These are phyloP conservation scores for Huntiella moniliformis DNA, from an alignment of 2,329 filamentous ascomycete species.

Conservation along the genomic window DNA sequence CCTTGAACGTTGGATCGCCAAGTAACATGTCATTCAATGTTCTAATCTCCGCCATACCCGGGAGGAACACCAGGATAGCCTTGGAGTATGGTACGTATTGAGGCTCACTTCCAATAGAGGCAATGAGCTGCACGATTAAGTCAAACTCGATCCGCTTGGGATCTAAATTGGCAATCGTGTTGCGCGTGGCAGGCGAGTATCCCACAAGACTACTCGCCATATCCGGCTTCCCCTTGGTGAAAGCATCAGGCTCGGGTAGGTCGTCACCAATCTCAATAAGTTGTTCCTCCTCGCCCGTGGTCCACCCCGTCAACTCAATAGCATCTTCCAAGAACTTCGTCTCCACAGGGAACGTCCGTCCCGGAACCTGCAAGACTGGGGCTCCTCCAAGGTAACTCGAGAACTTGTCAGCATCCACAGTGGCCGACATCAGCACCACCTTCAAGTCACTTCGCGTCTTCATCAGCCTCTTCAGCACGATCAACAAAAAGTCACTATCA, in stretches of 20 bases:
- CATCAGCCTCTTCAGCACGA: constrained; percentile 74
- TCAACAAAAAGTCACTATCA: constrained; percentile 87
- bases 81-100: constrained; percentile 57
- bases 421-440: constrained; percentile 92
- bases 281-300: constrained; percentile 27
- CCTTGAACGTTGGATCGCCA: constrained; percentile 55
- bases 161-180: constrained; percentile 58
- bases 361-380: constrained; percentile 76
- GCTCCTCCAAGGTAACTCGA: constrained; percentile 74
- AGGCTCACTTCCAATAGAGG: constrained; percentile 52
- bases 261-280: constrained; percentile 25
- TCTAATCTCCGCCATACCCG: constrained; percentile 83
- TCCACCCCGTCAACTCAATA: constrained; percentile 69
- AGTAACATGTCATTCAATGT: constrained; percentile 71
- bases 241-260: constrained; percentile 28
- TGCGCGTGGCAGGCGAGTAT: constrained; percentile 61
- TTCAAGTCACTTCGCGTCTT: constrained; percentile 63
- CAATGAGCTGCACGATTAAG: constrained; percentile 61
- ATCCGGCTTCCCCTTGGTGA: constrained; percentile 33
- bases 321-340: constrained; percentile 84
- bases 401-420: constrained; percentile 80
- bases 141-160: constrained; percentile 87
- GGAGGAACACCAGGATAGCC: constrained; percentile 85
- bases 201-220: constrained; percentile 45
- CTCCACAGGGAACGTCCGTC: constrained; percentile 80